Evolutionary conservation across 2,329 filamentous ascomycete genomes (phyloP), one percentile per base, ranked within the genome.

Genomic region (Rugonectria rugulosa): DNA sequence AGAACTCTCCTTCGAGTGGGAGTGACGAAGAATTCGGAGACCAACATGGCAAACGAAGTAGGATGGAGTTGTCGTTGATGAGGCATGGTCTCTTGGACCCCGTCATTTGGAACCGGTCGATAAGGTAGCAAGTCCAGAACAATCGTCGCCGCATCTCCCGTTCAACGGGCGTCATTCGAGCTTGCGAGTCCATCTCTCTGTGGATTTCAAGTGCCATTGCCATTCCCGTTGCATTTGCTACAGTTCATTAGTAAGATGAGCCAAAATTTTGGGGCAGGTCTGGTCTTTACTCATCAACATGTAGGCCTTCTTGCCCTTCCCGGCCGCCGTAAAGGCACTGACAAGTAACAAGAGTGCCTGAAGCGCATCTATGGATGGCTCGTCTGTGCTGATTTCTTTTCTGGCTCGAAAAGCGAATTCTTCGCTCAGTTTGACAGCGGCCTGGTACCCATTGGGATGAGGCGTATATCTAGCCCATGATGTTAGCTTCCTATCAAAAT

Each of bases 121-220:
- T 87, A 21, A 96, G 77, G 66, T 95, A 96, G 69, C 90, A 94
- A 2, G 90, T 88, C 92, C 92, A 96, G 72, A 96, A 96, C 2
- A 96, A 77, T n/a, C 90, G 83, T 50, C 92, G 81, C 40, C 90
- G 83, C 68, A 88, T 87, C 75, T 96, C 92, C 52, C 89, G 83
- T 68, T 96, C 91, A 4, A 85, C 77, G 0, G 86, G 80, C 0
- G 85, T 83, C 10, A 90, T 80, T 51, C 84, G 83, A 11, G 84
- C 77, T 45, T 84, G 83, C 6, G 79, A 69, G 20, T 91, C 87
- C 37, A 88, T 77, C 74, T 96, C 92, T 26, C 90, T 85, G 68
- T 96, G 90, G 3, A 95, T 78, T 68, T 93, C 90, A 10, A 96
- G 81, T 4, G 90, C 91, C 72, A 92, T 85, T 2, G 89, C 88